phyloP scores from a whole-genome alignment of 106 monocot species.

The Dactylorhiza incarnata region DNA sequence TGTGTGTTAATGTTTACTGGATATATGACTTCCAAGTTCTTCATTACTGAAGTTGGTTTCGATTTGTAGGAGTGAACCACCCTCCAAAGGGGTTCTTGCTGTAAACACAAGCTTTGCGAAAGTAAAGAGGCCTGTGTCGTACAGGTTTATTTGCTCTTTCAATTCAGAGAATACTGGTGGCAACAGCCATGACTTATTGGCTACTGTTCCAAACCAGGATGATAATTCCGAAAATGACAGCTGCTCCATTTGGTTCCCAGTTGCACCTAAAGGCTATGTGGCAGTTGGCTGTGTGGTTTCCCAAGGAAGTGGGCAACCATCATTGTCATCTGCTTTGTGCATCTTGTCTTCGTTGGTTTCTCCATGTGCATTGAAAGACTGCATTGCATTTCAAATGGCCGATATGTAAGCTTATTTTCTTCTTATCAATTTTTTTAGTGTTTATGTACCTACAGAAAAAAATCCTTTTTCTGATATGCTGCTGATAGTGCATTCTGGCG shows the following conservation, averaged over 20 bases:
- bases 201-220: slow-evolving; percentile 13
- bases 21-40: not conserved
- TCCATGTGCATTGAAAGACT: slow-evolving; percentile 65
- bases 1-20: not conserved
- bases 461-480: slow-evolving; percentile 29
- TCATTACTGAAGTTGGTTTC: not conserved
- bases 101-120: slow-evolving; percentile 79
- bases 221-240: not conserved
- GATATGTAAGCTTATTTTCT: slow-evolving; percentile 32
- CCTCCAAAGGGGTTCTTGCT: slow-evolving; percentile 85
- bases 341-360: slow-evolving; percentile 76
- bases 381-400: slow-evolving; percentile 44
- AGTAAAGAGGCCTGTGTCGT: slow-evolving; percentile 88
- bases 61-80: slow-evolving; percentile 72
- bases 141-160: slow-evolving; percentile 63
- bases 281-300: slow-evolving; percentile 85
- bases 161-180: slow-evolving; percentile 6
- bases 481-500: slow-evolving; percentile 69
- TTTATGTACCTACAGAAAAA: not conserved
- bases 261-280: slow-evolving; percentile 87
- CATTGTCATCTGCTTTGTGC: slow-evolving; percentile 73
- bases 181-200: slow-evolving; percentile 8
- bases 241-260: slow-evolving; percentile 93
- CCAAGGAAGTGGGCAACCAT: slow-evolving; percentile 44
- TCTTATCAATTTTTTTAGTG: not conserved